Evolutionary conservation across 768 basidiomycete genomes (phyloP), one percentile per base, ranked within the genome.

Genomic region (Suillus paluster): DNA sequence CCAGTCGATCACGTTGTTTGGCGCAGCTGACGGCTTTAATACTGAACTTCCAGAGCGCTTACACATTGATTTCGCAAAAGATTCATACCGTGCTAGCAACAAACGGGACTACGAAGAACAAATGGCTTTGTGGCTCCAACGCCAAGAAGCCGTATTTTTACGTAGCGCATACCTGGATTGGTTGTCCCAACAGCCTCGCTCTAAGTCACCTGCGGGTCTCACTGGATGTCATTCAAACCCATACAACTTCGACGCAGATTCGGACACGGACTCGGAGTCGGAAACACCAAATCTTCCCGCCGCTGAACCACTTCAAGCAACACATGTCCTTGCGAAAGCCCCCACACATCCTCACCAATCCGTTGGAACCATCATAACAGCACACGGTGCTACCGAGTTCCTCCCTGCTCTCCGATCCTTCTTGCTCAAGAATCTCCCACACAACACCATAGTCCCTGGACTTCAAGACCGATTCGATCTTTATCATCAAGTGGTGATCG

Each of bases 41-140:
- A 78, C 76, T 0, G 79, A 82, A 63, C 23, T 46, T 0, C 63
- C 75, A 0, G 79, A 82, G 64, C 74, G 75, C 0, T 70, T 83
- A 0, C 83, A 83, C 59, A 82, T 82, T 58, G 74, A 82, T 64
- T 75, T 70, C 45, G 77, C 79, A 2, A 83, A 83, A 61, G 36
- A 65, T 3, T 54, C 71, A 34, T 66, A 70, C 63, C 39, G 66
- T 60, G 63, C 70, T 33, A 70, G 64, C 41, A 70, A 76, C 61
- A 15, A 70, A 34, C 69, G 71, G 44, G 70, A 77, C 15, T 70
- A 75, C 50, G 68, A 36, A 5, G 53, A 67, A 17, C 81, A 81
- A 60, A 83, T 83, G 82, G 73, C 75, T 1, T 33, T 50, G 0
- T 80, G 77, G 77, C 68, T 83, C 0, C 49, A 59, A 2, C 68